phyloP scores from a whole-genome alignment of 2,329 filamentous ascomycete genomes.

The Penicillium sp. region DNA sequence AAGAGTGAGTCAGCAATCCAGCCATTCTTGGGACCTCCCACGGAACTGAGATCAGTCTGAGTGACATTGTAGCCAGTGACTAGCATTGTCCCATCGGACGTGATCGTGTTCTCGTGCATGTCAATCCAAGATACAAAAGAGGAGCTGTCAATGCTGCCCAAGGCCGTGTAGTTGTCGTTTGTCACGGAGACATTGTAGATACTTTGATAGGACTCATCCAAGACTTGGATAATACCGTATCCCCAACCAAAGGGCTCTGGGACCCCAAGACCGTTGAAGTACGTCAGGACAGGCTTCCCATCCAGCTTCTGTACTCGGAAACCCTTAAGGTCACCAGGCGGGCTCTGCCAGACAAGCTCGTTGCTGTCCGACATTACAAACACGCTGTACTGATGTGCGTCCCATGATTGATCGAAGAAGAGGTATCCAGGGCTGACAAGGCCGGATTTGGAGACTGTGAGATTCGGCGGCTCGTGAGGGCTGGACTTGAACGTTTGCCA shows the following conservation, averaged over 20 bases:
- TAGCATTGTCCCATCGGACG: constrained; percentile 27
- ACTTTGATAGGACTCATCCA: constrained; percentile 28
- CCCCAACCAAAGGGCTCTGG: constrained; percentile 24
- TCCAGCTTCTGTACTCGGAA: constrained; percentile 29
- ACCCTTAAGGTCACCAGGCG: constrained; percentile 21
- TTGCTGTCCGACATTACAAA: constrained; percentile 26
- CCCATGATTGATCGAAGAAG: constrained; percentile 22
- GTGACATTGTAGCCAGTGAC: constrained; percentile 33
- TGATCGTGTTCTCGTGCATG: constrained; percentile 31
- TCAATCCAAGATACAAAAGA: constrained; percentile 27
- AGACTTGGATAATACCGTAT: constrained; percentile 20
- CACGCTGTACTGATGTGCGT: constrained; percentile 16
- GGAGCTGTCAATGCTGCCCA: constrained; percentile 20
- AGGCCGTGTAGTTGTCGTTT: constrained; percentile 18
- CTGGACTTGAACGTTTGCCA: background rate
- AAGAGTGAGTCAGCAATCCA: constrained; percentile 33
- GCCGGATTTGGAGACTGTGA: no score
- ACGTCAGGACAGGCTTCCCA: constrained; percentile 29
- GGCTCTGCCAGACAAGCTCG: constrained; percentile 32
- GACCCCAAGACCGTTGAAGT: constrained; percentile 27
- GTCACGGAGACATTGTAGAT: constrained; percentile 28
- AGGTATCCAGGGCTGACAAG: constrained; percentile 15
- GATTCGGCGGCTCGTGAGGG: no score
- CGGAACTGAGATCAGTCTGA: constrained; percentile 24
- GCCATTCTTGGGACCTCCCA: constrained; percentile 29